Conservation (phyloP, 805 yeast species). For the Schwanniomyces vanrijiae region DNA sequence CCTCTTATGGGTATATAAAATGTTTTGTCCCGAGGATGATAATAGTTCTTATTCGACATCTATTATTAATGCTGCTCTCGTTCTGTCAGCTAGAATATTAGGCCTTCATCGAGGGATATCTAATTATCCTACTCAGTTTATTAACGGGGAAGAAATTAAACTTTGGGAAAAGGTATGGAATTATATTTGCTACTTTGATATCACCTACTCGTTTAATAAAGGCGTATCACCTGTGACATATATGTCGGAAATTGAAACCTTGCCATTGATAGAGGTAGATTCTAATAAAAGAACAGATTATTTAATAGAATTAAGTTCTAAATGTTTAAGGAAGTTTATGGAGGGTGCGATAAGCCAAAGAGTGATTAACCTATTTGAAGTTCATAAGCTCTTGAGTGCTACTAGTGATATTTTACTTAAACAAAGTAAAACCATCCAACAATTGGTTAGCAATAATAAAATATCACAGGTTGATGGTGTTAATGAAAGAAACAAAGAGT, state of each 20-base stretch:
- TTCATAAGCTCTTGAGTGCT: not conserved
- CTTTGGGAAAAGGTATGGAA: slow-evolving; percentile 7
- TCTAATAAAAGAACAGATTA: too few relatives aligned
- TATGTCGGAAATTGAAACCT: too few relatives aligned
- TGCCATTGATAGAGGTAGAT: too few relatives aligned
- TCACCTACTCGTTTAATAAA: slow-evolving; percentile 4
- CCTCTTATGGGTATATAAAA: slow-evolving; percentile 4
- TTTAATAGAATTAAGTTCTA: too few relatives aligned
- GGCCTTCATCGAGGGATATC: slow-evolving; percentile 4
- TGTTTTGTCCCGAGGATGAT: slow-evolving; percentile 9
- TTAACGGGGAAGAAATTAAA: not conserved
- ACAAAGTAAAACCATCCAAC: slow-evolving; percentile 2
- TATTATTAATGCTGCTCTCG: not conserved
- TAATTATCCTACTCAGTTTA: not conserved
- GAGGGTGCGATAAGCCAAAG: too few relatives aligned
- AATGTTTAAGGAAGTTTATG: too few relatives aligned
- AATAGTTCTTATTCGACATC: not conserved
- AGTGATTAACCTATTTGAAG: not conserved
- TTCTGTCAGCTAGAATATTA: slow-evolving; percentile 4
- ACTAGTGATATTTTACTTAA: not conserved
- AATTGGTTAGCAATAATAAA: not conserved
- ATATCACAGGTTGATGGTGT: too few relatives aligned
- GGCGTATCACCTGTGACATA: not conserved
- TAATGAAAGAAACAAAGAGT: slow-evolving; percentile 1
- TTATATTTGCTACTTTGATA: slow-evolving; percentile 4